phyloP scores from a whole-genome alignment of 2,329 filamentous ascomycete species.

The Kalmusia sp. region DNA sequence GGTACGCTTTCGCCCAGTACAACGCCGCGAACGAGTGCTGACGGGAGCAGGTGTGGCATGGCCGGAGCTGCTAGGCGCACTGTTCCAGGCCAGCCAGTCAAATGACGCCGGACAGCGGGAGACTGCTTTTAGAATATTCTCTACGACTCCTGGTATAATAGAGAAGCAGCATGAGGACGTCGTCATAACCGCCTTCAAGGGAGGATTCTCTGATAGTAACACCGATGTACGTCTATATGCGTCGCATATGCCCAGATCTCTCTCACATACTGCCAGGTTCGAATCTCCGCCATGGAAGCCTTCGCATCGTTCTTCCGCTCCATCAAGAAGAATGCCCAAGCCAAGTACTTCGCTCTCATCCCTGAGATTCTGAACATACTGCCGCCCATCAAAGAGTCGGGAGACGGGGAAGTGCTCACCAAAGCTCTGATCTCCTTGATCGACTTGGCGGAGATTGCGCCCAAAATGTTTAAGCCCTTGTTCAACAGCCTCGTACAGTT shows the following conservation, averaged over 20 bases:
- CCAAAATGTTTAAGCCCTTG: conserved; percentile 96
- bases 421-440: conserved; percentile 91
- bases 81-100: conserved; percentile 92
- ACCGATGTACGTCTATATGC: conserved; percentile 65
- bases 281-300: conserved; percentile 92
- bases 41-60: conserved; percentile 73
- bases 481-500: conserved; percentile 94
- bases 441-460: conserved; percentile 90
- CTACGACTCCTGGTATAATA: conserved; percentile 92
- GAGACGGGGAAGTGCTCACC: conserved; percentile 89
- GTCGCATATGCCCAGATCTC: neutral
- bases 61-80: conserved; percentile 83
- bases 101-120: conserved; percentile 84
- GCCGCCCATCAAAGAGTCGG: conserved; percentile 88
- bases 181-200: conserved; percentile 87
- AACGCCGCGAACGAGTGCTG: conserved; percentile 7
- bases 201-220: conserved; percentile 89
- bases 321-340: conserved; percentile 84
- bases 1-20: conserved; percentile 62
- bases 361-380: conserved; percentile 94
- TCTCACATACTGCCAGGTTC: conserved; percentile 66
- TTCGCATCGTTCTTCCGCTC: conserved; percentile 96
- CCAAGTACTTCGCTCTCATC: conserved; percentile 85
- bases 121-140: conserved; percentile 92
- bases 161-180: conserved; percentile 93